These are phyloP conservation scores for Neurospora sp. DNA, from an alignment of 495 filamentous ascomycete species.

Conservation along the genomic window DNA sequence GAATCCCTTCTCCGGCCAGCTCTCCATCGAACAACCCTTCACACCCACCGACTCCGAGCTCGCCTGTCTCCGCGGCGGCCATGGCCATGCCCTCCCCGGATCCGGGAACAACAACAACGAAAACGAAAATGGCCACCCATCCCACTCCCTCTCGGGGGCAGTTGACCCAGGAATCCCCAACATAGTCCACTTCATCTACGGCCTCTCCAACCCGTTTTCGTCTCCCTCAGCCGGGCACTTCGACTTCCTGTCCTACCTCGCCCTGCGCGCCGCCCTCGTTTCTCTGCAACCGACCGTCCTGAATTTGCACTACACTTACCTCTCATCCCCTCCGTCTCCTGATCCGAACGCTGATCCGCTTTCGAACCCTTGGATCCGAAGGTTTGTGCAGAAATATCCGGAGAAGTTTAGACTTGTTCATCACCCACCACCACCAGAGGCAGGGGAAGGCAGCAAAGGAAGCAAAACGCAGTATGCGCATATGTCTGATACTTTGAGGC, in stretches of 20 bases:
- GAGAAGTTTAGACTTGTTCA: conserved; percentile 31
- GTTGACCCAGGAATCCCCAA: conserved; percentile 25
- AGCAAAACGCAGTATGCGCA: too few species aligned
- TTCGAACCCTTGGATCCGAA: conserved; percentile 32
- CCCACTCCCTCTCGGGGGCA: background rate
- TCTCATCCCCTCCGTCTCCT: conserved; percentile 27
- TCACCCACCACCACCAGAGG: conserved; percentile 17
- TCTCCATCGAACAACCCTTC: conserved; percentile 29
- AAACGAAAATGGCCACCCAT: background rate
- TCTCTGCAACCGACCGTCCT: conserved; percentile 31
- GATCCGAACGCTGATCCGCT: conserved; percentile 25
- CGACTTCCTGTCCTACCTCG: conserved; percentile 36
- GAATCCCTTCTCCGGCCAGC: conserved; percentile 31
- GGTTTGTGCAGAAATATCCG: conserved; percentile 10
- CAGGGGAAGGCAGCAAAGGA: too few species aligned
- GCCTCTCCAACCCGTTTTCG: conserved; percentile 28
- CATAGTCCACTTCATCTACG: conserved; percentile 37
- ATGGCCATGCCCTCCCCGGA: conserved; percentile 11
- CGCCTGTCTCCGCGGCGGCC: conserved; percentile 20
- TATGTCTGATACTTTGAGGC: too few species aligned
- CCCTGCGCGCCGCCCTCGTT: conserved; percentile 32
- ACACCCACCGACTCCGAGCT: conserved; percentile 24
- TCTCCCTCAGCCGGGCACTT: conserved; percentile 28
- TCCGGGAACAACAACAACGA: background rate
- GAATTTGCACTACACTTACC: conserved; percentile 36